Percentiles rank a stretch among this genome's conserved stretches.
These are phyloP conservation scores for Populus simonii DNA, from an alignment of 345 rosid genomes.

Conservation along the genomic window DNA sequence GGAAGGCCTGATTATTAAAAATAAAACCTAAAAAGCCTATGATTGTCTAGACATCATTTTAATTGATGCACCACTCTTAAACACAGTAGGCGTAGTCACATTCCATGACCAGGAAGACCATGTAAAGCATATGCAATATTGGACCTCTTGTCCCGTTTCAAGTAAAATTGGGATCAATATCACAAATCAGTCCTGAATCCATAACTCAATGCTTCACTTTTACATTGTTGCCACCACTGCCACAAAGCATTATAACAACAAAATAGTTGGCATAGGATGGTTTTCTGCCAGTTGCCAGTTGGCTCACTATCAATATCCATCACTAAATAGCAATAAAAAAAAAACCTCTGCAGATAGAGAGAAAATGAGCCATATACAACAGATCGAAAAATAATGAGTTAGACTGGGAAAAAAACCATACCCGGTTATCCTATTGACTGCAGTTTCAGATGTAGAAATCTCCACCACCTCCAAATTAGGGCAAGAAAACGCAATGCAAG, in stretches of 20 bases:
- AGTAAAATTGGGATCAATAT: not conserved
- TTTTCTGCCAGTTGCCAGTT: not conserved
- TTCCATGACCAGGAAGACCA: not conserved
- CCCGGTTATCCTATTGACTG: conserved; percentile 89
- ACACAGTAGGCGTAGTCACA: not conserved
- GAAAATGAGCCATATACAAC: not conserved
- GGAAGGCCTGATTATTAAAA: not conserved
- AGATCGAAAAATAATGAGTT: not conserved
- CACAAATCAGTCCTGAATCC: not conserved
- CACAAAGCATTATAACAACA: not conserved
- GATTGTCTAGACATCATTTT: not conserved
- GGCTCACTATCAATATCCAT: not conserved
- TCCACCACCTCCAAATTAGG: conserved; percentile 84
- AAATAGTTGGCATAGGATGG: not conserved
- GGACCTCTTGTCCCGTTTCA: not conserved
- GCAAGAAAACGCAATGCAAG: conserved; percentile 95
- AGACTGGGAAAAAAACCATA: conserved; percentile 23
- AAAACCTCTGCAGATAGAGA: not conserved
- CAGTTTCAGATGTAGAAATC: conserved; percentile 48
- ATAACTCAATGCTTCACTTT: not conserved
- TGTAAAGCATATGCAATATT: not conserved
- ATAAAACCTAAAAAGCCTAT: not conserved
- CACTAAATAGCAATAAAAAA: not conserved
- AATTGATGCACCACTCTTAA: not conserved
- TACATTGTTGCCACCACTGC: not conserved